phyloP scores from a whole-genome alignment of 495 filamentous ascomycete genomes.

The Neurospora hispaniola region DNA sequence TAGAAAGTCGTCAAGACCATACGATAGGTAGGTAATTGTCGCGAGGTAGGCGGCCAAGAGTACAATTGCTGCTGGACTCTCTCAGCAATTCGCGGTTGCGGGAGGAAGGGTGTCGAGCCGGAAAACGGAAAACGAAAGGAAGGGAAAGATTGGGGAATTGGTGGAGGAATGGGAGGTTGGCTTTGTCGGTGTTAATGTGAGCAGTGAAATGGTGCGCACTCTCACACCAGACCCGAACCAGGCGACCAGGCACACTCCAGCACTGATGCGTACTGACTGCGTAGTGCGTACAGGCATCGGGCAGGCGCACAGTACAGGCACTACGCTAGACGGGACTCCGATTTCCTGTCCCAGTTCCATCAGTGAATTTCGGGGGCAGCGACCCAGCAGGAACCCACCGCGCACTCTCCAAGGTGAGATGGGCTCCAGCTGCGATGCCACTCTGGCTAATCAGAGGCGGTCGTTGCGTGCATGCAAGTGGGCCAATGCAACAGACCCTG shows the following conservation, averaged over 20 bases:
- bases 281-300: not conserved
- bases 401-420: not conserved
- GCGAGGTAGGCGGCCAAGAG: not conserved
- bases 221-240: not conserved
- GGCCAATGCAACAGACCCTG: not conserved
- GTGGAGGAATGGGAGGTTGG: not conserved
- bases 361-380: not conserved
- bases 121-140: not conserved
- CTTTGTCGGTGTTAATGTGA: not conserved
- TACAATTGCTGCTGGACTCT: not conserved
- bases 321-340: not conserved
- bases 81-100: not conserved
- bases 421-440: not conserved
- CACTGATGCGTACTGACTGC: not conserved
- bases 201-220: not conserved
- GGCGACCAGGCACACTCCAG: not conserved
- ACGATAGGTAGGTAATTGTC: not conserved
- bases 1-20: not conserved
- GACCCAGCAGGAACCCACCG: not conserved
- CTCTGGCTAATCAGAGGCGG: not conserved
- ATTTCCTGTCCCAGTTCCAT: not conserved
- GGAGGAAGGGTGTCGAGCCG: not conserved
- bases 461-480: not conserved
- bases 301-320: not conserved
- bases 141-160: conserved; percentile 1